Evolutionary conservation across 495 filamentous ascomycete species (phyloP).

Genomic region (Aspergillus nidulans): DNA sequence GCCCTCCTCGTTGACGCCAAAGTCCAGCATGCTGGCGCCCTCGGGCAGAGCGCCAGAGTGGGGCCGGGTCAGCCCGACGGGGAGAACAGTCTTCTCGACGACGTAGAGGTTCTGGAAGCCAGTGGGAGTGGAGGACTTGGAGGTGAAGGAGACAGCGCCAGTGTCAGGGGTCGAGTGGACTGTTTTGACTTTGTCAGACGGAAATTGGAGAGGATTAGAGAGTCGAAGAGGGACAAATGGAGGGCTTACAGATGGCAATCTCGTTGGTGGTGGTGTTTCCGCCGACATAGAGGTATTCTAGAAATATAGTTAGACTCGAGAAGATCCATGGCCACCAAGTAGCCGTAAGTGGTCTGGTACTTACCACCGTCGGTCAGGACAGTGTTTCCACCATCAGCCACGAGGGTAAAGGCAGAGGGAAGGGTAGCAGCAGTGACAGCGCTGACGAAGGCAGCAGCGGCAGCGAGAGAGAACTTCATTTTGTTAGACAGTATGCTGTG

Average conservation of each 20-base stretch:
- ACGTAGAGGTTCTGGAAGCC: constrained; percentile 32
- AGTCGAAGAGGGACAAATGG: too few relatives aligned
- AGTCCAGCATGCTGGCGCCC: constrained; percentile 23
- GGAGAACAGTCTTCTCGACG: constrained; percentile 19
- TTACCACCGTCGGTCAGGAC: constrained; percentile 32
- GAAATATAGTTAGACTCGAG: background rate
- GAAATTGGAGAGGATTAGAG: too few relatives aligned
- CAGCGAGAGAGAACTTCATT: constrained; percentile 33
- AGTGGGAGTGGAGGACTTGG: constrained; percentile 20
- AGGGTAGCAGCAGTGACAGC: constrained; percentile 25
- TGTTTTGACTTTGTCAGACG: constrained; percentile 11
- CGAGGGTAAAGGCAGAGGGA: constrained; percentile 30
- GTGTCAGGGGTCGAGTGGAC: constrained; percentile 15
- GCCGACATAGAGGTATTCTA: constrained; percentile 24
- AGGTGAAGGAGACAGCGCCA: constrained; percentile 24
- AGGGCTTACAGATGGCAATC: constrained; percentile 30
- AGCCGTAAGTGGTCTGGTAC: background rate
- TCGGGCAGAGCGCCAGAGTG: constrained; percentile 29
- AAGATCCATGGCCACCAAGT: background rate
- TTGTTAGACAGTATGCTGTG: background rate
- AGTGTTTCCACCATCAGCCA: constrained; percentile 28
- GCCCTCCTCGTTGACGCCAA: constrained; percentile 27
- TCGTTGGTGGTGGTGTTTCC: constrained; percentile 19
- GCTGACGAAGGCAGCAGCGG: constrained; percentile 23
- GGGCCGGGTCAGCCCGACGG: constrained; percentile 27